A percentile compares a stretch with the other conserved stretches of the same genome.
Evolutionary conservation across 176 grass and related monocot species (phyloP).

Genomic region (Hsuehochloa calcarea): DNA sequence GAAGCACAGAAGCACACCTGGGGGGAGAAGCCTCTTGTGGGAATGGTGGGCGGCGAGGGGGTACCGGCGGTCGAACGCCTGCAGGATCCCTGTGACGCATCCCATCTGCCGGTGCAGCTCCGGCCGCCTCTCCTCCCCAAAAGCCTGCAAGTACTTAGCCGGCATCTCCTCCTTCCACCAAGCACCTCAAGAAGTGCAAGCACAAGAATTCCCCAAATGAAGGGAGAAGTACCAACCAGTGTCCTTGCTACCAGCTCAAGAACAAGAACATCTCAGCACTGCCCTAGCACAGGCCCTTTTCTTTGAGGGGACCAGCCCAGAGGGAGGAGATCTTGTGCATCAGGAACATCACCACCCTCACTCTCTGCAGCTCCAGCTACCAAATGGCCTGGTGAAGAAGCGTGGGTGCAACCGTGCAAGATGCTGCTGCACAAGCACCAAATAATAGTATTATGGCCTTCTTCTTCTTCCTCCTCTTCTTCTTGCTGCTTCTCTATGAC

Average conservation of each 20-base stretch:
- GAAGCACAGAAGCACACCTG: slow-evolving; percentile 21
- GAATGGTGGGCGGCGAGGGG: slow-evolving; percentile 39
- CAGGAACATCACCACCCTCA: slow-evolving; percentile 16
- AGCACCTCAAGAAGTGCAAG: background rate
- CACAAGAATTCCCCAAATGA: slow-evolving; percentile 30
- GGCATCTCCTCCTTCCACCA: slow-evolving; percentile 49
- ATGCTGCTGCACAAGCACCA: background rate
- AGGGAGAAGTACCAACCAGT: slow-evolving; percentile 3
- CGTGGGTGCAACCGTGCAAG: slow-evolving; percentile 14
- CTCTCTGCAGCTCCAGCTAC: slow-evolving; percentile 2
- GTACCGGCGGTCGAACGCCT: slow-evolving; percentile 78
- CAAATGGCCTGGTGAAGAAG: slow-evolving; percentile 1
- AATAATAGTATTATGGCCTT: background rate
- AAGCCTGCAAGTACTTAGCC: slow-evolving; percentile 67
- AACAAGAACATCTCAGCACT: background rate
- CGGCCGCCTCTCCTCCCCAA: slow-evolving; percentile 63
- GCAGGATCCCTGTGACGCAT: slow-evolving; percentile 87
- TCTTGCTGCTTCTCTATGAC: background rate
- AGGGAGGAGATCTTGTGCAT: slow-evolving; percentile 26
- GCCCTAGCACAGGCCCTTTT: background rate
- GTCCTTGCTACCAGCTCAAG: slow-evolving; percentile 15
- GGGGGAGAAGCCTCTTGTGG: slow-evolving; percentile 43
- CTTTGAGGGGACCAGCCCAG: background rate
- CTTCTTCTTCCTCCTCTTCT: background rate
- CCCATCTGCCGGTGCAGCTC: slow-evolving; percentile 76